Base-by-base conservation (phyloP, 345 rosid species). In the Citrus australasica region DNA sequence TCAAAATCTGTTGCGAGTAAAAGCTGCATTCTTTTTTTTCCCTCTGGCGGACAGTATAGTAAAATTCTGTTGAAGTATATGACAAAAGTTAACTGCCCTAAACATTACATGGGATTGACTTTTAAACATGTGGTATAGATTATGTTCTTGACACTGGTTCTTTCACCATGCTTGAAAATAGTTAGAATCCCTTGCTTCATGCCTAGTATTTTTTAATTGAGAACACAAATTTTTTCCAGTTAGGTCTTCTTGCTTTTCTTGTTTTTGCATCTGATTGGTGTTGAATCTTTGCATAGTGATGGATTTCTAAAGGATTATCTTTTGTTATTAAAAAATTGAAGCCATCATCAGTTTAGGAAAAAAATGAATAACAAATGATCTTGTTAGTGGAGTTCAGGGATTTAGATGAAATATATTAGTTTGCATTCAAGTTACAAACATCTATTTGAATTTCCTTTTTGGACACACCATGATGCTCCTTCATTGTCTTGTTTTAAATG, bases 1-100 rank as follows among this genome's bases (percentile, higher is more conserved):
- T 80, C 78, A 53, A 79, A 75, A 74, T 75, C 55, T 65, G 64
- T 70, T 17, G 61, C 60, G 27, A 77, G 75, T 81, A 77, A 73
- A 27, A 19, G 4, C 68, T 32, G 32, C 67, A 38, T 62, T 38
- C 68, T 82, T 40, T 71, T 78, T 35, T 68, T 78, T 53, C n/a
- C 58, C 28, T 6, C 16, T 51, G 61, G 22, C 14, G 33, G 33
- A 68, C 28, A 48, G 33, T 7, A 14, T 16, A 6, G 13, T 70
- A 70, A 27, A 70, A 42, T 33, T 7, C 35, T 27, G 67, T 56
- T 68, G 33, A 76, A 73, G 58, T 30, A 48, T 67, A 46, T 61
- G n/a, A 33, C 27, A 68, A 27, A 60, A 16, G 7, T 72, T 78
- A 42, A 25, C 69, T 65, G 70, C 38, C 37, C 72, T 73, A 77